Conservation (phyloP, 352 stramenopile genomes). For the Pythium pyrilobum region DNA sequence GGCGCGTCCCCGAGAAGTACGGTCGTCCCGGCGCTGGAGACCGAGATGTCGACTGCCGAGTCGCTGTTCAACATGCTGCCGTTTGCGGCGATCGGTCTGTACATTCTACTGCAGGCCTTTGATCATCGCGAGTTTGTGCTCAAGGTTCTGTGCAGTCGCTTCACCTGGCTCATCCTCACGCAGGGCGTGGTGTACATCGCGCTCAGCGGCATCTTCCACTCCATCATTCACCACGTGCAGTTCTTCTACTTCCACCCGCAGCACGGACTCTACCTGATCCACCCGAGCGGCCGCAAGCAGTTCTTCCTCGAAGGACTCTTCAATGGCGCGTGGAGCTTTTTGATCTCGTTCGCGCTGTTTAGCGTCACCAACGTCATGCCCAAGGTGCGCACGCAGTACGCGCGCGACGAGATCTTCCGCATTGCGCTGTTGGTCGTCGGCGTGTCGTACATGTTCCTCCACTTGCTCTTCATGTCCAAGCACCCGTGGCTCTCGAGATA, state of each 20-base stretch:
- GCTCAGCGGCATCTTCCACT: constrained; percentile 56
- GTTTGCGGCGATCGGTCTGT: constrained; percentile 27
- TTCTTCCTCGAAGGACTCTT: constrained; percentile 62
- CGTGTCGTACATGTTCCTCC: constrained; percentile 40
- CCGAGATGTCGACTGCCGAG: background rate
- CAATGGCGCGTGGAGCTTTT: constrained; percentile 61
- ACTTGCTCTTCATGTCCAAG: constrained; percentile 57
- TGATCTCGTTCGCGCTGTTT: constrained; percentile 46
- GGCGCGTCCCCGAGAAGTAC: background rate
- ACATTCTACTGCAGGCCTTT: constrained; percentile 28
- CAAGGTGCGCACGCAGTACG: constrained; percentile 21
- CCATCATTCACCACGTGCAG: constrained; percentile 45
- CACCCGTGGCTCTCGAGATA: constrained; percentile 41
- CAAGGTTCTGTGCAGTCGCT: constrained; percentile 27
- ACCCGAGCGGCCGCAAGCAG: constrained; percentile 55
- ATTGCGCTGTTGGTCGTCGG: constrained; percentile 35
- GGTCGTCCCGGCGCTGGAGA: background rate
- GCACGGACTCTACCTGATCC: constrained; percentile 53
- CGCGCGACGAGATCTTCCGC: constrained; percentile 43
- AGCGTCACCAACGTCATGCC: constrained; percentile 40
- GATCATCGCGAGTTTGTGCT: constrained; percentile 38
- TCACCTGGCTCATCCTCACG: constrained; percentile 55
- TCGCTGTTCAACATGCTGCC: constrained; percentile 34
- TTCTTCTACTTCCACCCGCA: constrained; percentile 50
- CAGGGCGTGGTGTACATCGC: constrained; percentile 48